A percentile compares a stretch with the other conserved stretches of the same genome.
These are phyloP conservation scores for Calonectria naviculata DNA, from an alignment of 2,329 filamentous ascomycete genomes.

Conservation along the genomic window DNA sequence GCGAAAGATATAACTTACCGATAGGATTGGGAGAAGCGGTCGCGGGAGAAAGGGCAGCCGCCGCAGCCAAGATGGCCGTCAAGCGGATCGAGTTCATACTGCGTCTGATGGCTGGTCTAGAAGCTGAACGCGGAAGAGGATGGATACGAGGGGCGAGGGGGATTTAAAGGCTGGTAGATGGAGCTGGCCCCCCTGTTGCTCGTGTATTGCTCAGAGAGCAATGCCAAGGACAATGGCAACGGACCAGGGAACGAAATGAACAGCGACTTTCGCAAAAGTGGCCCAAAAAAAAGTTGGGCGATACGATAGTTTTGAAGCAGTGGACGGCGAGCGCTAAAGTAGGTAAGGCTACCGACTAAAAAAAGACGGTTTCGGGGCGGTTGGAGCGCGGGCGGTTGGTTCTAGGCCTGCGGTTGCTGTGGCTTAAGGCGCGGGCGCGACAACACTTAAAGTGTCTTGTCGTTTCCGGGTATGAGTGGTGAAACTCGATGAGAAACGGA, in stretches of 20 bases:
- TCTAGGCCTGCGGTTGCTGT: neutral
- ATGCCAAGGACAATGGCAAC: neutral
- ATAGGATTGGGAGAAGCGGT: conserved; percentile 28
- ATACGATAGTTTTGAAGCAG: neutral
- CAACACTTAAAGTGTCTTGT: neutral
- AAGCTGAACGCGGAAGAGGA: neutral
- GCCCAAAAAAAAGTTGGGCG: neutral
- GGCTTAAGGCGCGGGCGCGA: neutral
- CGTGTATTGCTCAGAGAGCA: neutral
- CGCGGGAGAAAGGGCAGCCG: conserved; percentile 31
- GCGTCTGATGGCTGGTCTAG: conserved; percentile 1
- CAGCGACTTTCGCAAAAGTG: neutral
- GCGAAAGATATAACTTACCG: conserved; percentile 26
- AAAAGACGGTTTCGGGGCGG: neutral
- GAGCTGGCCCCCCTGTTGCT: conserved; percentile 3
- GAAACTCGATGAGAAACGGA: neutral
- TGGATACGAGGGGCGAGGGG: neutral
- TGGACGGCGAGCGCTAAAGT: neutral
- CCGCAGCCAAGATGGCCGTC: conserved; percentile 39
- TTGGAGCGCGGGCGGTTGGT: neutral
- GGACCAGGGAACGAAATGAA: neutral
- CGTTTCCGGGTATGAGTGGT: neutral
- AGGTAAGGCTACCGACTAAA: neutral
- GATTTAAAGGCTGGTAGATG: neutral
- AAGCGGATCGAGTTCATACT: conserved; percentile 38